phyloP scores from a whole-genome alignment of 352 stramenopile species.

The Pythium sp. region DNA sequence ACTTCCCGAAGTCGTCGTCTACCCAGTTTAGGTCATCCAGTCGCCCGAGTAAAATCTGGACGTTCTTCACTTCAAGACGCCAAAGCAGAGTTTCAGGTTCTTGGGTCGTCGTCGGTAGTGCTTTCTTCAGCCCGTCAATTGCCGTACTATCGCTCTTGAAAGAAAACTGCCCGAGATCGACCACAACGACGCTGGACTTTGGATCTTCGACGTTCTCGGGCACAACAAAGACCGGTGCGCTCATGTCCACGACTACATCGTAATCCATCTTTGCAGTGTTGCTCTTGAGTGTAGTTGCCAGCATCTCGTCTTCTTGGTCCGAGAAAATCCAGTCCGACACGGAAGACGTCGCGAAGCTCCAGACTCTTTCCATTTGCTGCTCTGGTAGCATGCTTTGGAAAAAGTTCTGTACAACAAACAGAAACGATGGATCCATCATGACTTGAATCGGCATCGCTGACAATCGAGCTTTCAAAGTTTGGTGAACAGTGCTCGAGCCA shows the following conservation, averaged over 20 bases:
- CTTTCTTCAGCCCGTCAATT: constrained; percentile 15
- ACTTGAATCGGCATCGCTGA: constrained; percentile 60
- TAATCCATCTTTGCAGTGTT: constrained; percentile 27
- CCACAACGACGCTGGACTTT: constrained; percentile 43
- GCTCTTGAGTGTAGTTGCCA: constrained; percentile 26
- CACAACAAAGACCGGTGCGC: constrained; percentile 69
- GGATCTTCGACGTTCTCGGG: constrained; percentile 45
- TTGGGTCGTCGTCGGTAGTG: neutral
- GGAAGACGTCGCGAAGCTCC: constrained; percentile 79
- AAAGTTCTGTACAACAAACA: constrained; percentile 67
- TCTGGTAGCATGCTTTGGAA: constrained; percentile 66
- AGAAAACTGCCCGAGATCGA: constrained; percentile 70
- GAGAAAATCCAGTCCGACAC: constrained; percentile 82
- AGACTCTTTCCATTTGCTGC: constrained; percentile 71
- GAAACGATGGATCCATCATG: constrained; percentile 69
- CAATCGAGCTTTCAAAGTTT: constrained; percentile 40
- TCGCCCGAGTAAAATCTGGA: constrained; percentile 55
- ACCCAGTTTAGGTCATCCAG: constrained; percentile 40
- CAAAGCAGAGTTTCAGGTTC: constrained; percentile 44
- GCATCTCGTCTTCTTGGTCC: constrained; percentile 43
- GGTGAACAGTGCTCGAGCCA: constrained; percentile 3
- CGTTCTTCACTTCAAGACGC: constrained; percentile 54
- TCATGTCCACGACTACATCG: constrained; percentile 72
- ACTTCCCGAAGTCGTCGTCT: constrained; percentile 31
- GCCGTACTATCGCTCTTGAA: constrained; percentile 43